Evolutionary conservation across 225 moss, liverwort and hornwort genomes (phyloP), one percentile per base, ranked within the genome.

Genomic region (Thuidium tamariscinum): DNA sequence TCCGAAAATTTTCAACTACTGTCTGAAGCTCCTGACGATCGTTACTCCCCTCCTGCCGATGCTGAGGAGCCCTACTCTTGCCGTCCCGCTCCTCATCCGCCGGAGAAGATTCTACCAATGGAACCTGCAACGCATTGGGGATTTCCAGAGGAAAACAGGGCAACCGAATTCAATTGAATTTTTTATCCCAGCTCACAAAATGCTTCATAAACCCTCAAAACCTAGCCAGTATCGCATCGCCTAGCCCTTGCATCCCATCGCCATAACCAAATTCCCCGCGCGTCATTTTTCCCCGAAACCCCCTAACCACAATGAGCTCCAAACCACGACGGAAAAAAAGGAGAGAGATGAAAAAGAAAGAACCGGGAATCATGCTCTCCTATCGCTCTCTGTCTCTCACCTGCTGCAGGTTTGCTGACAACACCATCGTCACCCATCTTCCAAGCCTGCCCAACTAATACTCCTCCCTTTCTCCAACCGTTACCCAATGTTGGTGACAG

Each of bases 401-500:
- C 86, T 86, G 86, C 90, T 83, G 73, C 79, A 88, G 77, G 73
- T 67, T 88, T 74, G 79, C 75, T 83, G 75, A 60, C 80, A 69
- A 81, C 75, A 54, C 80, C 88, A 91, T 89, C 84, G 69, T 89
- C 80, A 62, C 61, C 86, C 91, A 91, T 84, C 57, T 74, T 88
- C 86, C 83, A 54, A 69, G 46, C 48, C 81, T 62, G 51, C 42
- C 68, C 75, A 39, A 63, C 71, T 37, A 55, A 41, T 30, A 30
- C 80, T 70, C 66, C 71, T 55, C 77, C 34, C 60, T 30, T 42
- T 23, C 80, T 32, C 77, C 90, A 77, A 79, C 88, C 79, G 90
- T 77, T 83, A 80, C 91, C 46, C 86, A 81, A 86, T 74, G 76
- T 75, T 84, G 69, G 57, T 63, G 81, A 87, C 86, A 76, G 46